Conservation (phyloP, 2,329 filamentous ascomycete species). For the Calonectria honghensis region DNA sequence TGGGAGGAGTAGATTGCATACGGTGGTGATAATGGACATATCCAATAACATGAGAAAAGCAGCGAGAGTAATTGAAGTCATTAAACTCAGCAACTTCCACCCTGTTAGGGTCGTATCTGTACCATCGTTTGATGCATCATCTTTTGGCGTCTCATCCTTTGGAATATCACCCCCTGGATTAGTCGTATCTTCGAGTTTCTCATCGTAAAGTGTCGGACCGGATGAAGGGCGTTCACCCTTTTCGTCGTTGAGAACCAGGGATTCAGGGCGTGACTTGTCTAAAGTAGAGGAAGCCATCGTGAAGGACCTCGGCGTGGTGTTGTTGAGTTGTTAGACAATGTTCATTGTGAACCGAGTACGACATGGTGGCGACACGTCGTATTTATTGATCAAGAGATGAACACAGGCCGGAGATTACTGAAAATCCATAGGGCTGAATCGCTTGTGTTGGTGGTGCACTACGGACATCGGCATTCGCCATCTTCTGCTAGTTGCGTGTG, state of each 20-base stretch:
- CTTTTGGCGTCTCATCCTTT: slow-evolving; percentile 33
- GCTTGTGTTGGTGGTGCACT: slow-evolving; percentile 20
- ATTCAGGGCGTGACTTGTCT: slow-evolving; percentile 23
- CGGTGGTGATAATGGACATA: slow-evolving; percentile 72
- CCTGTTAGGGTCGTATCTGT: slow-evolving; percentile 50
- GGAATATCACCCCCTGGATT: slow-evolving; percentile 32
- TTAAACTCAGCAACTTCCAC: slow-evolving; percentile 59
- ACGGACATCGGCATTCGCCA: slow-evolving; percentile 23
- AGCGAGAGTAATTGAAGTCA: slow-evolving; percentile 63
- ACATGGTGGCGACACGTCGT: slow-evolving; percentile 32
- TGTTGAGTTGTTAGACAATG: background rate
- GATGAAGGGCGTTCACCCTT: slow-evolving; percentile 35
- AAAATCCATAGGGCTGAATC: slow-evolving; percentile 33
- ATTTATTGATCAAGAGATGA: slow-evolving; percentile 35
- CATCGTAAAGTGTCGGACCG: slow-evolving; percentile 47
- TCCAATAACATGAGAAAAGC: slow-evolving; percentile 71
- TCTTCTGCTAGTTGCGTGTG: background rate
- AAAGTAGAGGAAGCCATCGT: slow-evolving; percentile 30
- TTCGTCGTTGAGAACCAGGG: slow-evolving; percentile 22
- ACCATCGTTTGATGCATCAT: slow-evolving; percentile 35
- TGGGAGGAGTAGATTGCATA: slow-evolving; percentile 47
- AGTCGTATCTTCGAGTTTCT: slow-evolving; percentile 16
- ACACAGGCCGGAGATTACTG: slow-evolving; percentile 34
- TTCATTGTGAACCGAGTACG: background rate
- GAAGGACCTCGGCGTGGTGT: background rate